Base-by-base conservation (phyloP, 2,329 filamentous ascomycete genomes). In the Pseudocercospora eumusae region DNA sequence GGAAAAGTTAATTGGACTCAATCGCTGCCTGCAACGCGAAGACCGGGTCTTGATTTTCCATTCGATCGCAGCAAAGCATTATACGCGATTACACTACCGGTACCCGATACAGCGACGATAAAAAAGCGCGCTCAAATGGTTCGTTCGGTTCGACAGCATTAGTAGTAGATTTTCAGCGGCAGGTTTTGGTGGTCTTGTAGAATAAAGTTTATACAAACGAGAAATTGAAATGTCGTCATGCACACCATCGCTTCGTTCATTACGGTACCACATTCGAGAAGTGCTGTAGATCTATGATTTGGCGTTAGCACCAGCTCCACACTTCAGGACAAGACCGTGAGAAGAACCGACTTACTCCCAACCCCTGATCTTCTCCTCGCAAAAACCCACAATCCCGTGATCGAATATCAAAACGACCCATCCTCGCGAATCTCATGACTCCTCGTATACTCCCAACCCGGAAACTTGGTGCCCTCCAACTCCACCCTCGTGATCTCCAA, bases 371-470 rank as follows among this genome's bases (percentile, higher is more conserved):
- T 3, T 3, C 44, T 23, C 44, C 10, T 25, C 4, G 1, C 13
- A 1, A n/a, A n/a, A n/a, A 49, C 10, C 23, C 20, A 49, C 20
- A 25, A 23, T 3, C 3, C n/a, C 13, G 2, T 15, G 10, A 10
- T 7, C 45, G 3, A 20, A 21, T 13, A n/a, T 52, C 47, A 52
- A 52, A 52, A 52, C 25, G 47, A 52, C 25, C 47, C 47, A 28
- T 52, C 47, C 25, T 25, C 25, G 10, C 47, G 11, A 10, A 52
- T 25, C 23, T 52, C 47, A 25, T 23, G 47, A 13, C 47, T 11
- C 25, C 47, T 52, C 25, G 47, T 52, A 52, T 52, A 52, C 47
- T 52, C 47, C 47, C 47, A 52, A n/a, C 47, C 36, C 18, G 36
- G 21, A 33, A 57, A 15, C 56, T 50, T 47, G 8, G 28, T n/a